A percentile compares a stretch with the other conserved stretches of the same genome.
Evolutionary conservation across 2,329 filamentous ascomycete genomes (phyloP).

Genomic region (Fusarium mangiferae): DNA sequence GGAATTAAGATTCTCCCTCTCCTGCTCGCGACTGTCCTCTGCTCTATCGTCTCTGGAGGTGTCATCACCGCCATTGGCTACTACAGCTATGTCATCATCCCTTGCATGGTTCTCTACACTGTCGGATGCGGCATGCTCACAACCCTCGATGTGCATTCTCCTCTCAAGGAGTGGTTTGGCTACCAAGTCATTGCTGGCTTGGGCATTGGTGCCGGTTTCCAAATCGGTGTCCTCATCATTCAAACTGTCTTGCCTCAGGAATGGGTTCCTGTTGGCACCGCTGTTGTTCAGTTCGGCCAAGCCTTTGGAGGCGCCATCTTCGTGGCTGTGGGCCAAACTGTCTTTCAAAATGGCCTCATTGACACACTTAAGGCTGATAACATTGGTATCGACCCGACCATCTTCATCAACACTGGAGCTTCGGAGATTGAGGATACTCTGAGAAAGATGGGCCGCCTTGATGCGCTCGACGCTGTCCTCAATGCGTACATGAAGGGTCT

Average conservation of each 20-base stretch:
- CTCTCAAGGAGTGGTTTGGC: slow-evolving; percentile 64
- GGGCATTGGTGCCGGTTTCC: slow-evolving; percentile 62
- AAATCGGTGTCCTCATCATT: slow-evolving; percentile 60
- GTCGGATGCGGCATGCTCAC: slow-evolving; percentile 66
- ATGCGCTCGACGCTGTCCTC: slow-evolving; percentile 56
- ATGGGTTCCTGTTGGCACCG: slow-evolving; percentile 62
- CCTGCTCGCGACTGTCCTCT: slow-evolving; percentile 61
- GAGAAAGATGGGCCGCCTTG: slow-evolving; percentile 52
- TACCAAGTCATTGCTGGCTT: slow-evolving; percentile 67
- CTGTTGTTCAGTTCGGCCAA: slow-evolving; percentile 70
- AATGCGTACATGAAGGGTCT: slow-evolving; percentile 62
- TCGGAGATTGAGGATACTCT: slow-evolving; percentile 60
- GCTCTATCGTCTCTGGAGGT: slow-evolving; percentile 56
- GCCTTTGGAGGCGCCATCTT: slow-evolving; percentile 73
- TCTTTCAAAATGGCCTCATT: slow-evolving; percentile 73
- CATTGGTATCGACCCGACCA: slow-evolving; percentile 56
- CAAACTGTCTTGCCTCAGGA: slow-evolving; percentile 62
- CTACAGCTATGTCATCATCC: slow-evolving; percentile 53
- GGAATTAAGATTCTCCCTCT: slow-evolving; percentile 66
- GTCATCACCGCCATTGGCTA: slow-evolving; percentile 58
- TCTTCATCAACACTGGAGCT: slow-evolving; percentile 65
- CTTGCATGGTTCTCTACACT: slow-evolving; percentile 53
- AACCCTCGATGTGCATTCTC: slow-evolving; percentile 60
- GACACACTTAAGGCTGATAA: slow-evolving; percentile 58
- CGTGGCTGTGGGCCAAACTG: slow-evolving; percentile 72